Evolutionary conservation across 1,139 yeast species (phyloP), one percentile per base, ranked within the genome.

Genomic region (Blastobotrys ciferrii): DNA sequence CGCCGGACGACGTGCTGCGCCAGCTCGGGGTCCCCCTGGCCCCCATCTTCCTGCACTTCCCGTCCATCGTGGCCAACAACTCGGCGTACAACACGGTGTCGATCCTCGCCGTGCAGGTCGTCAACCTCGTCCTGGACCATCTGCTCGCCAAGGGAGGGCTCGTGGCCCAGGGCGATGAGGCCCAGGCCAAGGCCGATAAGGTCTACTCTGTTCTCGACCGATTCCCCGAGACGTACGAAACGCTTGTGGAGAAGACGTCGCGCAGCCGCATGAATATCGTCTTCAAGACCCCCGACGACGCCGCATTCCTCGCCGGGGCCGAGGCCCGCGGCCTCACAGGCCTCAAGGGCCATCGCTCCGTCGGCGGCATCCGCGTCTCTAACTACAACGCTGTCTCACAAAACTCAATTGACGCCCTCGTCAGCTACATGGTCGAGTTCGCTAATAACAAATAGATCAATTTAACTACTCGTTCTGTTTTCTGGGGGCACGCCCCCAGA

Each of bases 21-120:
- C 67, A 72, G 31, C 71, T 82, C 51, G 79, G 79, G 12, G 66
- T 87, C 20, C 95, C 97, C 5, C 72, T 89, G 54, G 73, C 84
- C 1, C 98, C 98, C 55, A 86, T 89, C 64, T 95, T 95, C 5
- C 80, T 85, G 69, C 92, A 89, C 61, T 88, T 78, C 66, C 91
- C 96, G 45, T 81, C 89, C 13, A 94, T 86, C 43, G 92, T 87
- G 46, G 78, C 80, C 61, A 88, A 89, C 73, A 86, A 91, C 72
- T 87, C 96, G 12, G 87, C 96, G 40, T 92, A 92, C 72, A 92
- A 92, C 73, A 92, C 98, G 5, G 83, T 92, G 52, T 96, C 98
- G 38, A 87, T 92, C 55, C 88, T 92, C 71, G 87, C 96, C 3
- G 77, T 94, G 51, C 94, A 87, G 65, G 81, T 91, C 37, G 80